Evolutionary conservation across 1,139 yeast species (phyloP).

Genomic region (Suzukiozyma palmioleophila): DNA sequence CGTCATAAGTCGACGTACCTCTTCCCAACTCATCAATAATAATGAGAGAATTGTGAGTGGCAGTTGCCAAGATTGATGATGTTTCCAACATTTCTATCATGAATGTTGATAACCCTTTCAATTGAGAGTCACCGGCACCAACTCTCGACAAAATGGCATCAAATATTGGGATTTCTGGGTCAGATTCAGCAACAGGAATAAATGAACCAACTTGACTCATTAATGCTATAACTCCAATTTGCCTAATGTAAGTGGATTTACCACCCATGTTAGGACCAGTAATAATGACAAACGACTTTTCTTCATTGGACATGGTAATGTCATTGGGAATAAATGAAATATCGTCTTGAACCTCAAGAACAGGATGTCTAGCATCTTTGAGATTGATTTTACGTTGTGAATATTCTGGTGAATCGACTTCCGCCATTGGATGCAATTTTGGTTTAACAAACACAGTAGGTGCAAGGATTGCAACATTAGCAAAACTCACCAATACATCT

Average conservation of each 20-base stretch:
- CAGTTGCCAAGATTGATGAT: slow-evolving; percentile 83
- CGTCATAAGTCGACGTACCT: slow-evolving; percentile 96
- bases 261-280: slow-evolving; percentile 99
- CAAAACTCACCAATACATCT: slow-evolving; percentile 82
- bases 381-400: slow-evolving; percentile 50
- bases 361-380: slow-evolving; percentile 84
- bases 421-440: slow-evolving; percentile 44
- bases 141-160: slow-evolving; percentile 94
- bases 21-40: slow-evolving; percentile 94
- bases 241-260: slow-evolving; percentile 90
- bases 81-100: slow-evolving; percentile 99
- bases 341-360: slow-evolving; percentile 88
- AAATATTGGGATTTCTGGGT: slow-evolving; percentile 74
- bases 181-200: slow-evolving; percentile 54
- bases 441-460: slow-evolving; percentile 82
- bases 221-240: slow-evolving; percentile 81
- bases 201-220: slow-evolving; percentile 94
- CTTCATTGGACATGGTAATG: slow-evolving; percentile 36
- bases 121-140: slow-evolving; percentile 98
- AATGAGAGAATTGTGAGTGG: slow-evolving; percentile 77
- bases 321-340: slow-evolving; percentile 85
- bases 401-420: slow-evolving; percentile 23
- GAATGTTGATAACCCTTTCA: slow-evolving; percentile 93
- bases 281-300: slow-evolving; percentile 69
- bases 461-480: slow-evolving; percentile 80